These are phyloP conservation scores for Pseudognaphalium luteoalbum DNA, from an alignment of 129 eudicot genomes.

Conservation along the genomic window DNA sequence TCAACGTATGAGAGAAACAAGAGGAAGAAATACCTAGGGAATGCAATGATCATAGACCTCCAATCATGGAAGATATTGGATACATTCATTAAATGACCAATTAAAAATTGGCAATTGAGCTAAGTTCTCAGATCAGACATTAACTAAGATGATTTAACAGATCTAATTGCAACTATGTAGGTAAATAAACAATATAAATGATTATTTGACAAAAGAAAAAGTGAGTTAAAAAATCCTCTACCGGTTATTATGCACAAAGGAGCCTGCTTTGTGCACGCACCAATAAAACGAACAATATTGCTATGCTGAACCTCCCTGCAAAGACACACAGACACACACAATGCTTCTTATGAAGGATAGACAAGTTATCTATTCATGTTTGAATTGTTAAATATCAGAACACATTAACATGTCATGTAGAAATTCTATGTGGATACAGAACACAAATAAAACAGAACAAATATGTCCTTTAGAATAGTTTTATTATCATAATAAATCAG, in stretches of 20 bases:
- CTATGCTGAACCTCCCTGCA: conserved; percentile 73
- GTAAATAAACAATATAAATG: not conserved
- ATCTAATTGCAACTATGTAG: not conserved
- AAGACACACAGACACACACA: conserved; percentile 3
- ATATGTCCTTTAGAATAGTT: not conserved
- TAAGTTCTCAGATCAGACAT: not conserved
- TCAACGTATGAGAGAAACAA: not conserved
- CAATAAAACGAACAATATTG: conserved; percentile 75
- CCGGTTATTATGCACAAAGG: conserved; percentile 74
- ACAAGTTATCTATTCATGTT: not conserved
- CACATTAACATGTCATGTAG: not conserved
- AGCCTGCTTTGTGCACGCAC: conserved; percentile 68
- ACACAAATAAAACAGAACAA: too few relatives aligned
- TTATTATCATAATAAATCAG: not conserved
- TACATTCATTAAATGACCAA: not conserved
- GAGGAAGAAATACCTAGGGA: not conserved
- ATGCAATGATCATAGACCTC: not conserved
- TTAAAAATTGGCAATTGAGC: not conserved
- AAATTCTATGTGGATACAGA: not conserved
- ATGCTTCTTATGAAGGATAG: not conserved
- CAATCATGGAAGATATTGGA: not conserved
- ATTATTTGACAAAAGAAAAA: too few relatives aligned
- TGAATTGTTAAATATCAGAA: too few relatives aligned
- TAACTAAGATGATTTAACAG: not conserved
- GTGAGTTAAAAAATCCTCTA: not conserved